Percentiles rank a stretch among this genome's conserved stretches.
Conservation (phyloP, 148 eudicot species). For the Camellia granthamiana region DNA sequence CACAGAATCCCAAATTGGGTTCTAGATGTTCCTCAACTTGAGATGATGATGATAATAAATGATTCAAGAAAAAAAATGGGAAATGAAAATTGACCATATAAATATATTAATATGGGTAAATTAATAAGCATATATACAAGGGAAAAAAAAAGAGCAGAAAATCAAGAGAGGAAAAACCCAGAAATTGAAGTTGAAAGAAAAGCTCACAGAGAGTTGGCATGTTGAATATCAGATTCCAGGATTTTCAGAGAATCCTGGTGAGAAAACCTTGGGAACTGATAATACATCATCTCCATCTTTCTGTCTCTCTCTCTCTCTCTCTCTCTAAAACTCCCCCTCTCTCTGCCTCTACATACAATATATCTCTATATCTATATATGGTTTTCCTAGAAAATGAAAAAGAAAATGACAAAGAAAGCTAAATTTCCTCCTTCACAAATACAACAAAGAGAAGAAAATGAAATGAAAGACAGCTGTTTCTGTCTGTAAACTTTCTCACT, state of each 20-base stretch:
- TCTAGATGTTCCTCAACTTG: neutral
- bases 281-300: constrained; percentile 66
- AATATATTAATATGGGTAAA: too few relatives aligned
- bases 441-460: too few relatives aligned
- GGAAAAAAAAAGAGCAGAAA: neutral
- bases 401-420: neutral
- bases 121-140: too few relatives aligned
- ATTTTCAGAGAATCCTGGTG: constrained; percentile 61
- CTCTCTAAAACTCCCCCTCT: neutral
- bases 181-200: neutral
- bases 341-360: too few relatives aligned
- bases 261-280: constrained; percentile 59
- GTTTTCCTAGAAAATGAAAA: neutral
- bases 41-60: neutral
- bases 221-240: constrained; percentile 81
- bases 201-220: constrained; percentile 79
- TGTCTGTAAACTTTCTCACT: neutral
- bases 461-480: neutral
- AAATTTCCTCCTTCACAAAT: too few relatives aligned
- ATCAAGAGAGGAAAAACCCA: neutral
- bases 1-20: neutral
- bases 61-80: too few relatives aligned
- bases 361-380: neutral
- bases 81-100: too few relatives aligned
- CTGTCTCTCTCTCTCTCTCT: constrained; percentile 5